A percentile compares a stretch with the other conserved stretches of the same genome.
Conservation (phyloP, 31 red algal species). For the Odonthalia washingtoniensis region DNA sequence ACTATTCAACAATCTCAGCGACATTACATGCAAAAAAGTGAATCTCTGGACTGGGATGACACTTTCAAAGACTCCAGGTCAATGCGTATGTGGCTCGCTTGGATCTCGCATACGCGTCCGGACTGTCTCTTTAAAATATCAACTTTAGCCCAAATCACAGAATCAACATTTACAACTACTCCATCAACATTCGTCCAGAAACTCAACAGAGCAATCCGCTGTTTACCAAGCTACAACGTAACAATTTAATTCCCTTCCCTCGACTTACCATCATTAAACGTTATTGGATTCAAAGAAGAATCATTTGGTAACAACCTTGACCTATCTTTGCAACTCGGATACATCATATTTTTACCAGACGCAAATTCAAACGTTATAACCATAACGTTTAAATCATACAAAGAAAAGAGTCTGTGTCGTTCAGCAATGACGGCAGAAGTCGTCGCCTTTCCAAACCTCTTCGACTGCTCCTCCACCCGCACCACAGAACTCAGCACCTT, state of each 20-base stretch:
- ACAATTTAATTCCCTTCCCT: too few species aligned
- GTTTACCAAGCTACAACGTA: too few species aligned
- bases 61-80: too few species aligned
- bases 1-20: constrained; percentile 18
- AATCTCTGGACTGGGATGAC: too few species aligned
- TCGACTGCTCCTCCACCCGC: background rate
- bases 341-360: constrained; percentile 33
- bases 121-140: constrained; percentile 43
- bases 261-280: too few species aligned
- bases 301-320: constrained; percentile 51
- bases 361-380: background rate
- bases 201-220: too few species aligned
- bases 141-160: constrained; percentile 31
- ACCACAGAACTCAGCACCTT: background rate
- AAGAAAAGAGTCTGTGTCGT: too few species aligned
- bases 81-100: too few species aligned
- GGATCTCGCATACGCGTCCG: constrained; percentile 12
- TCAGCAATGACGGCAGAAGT: constrained; percentile 47
- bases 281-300: constrained; percentile 35
- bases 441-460: constrained; percentile 47
- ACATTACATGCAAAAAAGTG: too few species aligned
- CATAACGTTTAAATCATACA: constrained; percentile 37
- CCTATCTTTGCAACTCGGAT: constrained; percentile 26
- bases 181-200: too few species aligned
- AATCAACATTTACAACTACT: too few species aligned